Evolutionary conservation across 192 early-diverging fungal species (phyloP).

Genomic region (Linnemannia hyalina): DNA sequence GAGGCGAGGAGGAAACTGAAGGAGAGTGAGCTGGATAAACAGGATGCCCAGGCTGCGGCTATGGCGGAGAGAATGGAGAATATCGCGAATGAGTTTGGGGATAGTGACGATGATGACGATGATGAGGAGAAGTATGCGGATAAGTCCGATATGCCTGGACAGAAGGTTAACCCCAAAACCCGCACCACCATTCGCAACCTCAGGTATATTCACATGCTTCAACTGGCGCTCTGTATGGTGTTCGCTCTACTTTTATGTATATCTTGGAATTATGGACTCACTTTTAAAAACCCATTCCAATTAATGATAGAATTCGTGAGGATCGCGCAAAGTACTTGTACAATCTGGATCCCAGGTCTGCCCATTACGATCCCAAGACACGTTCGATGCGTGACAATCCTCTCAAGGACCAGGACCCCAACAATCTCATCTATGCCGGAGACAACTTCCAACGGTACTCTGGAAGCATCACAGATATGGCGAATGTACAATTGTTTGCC

Average conservation of each 20-base stretch:
- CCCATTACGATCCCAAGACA: slow-evolving; percentile 99
- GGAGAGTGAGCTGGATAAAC: slow-evolving; percentile 80
- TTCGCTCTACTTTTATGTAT: neutral
- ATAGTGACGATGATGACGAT: slow-evolving; percentile 83
- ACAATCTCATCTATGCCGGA: slow-evolving; percentile 74
- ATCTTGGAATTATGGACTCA: neutral
- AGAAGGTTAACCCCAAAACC: slow-evolving; percentile 89
- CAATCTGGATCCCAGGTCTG: slow-evolving; percentile 95
- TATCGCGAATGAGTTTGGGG: slow-evolving; percentile 62
- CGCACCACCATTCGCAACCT: slow-evolving; percentile 96
- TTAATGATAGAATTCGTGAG: slow-evolving; percentile 85
- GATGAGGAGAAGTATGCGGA: slow-evolving; percentile 95
- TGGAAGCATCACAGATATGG: slow-evolving; percentile 86
- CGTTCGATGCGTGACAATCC: slow-evolving; percentile 99
- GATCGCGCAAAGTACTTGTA: slow-evolving; percentile 99
- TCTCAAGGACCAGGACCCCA: slow-evolving; percentile 74
- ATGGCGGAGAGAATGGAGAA: slow-evolving; percentile 67
- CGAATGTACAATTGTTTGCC: slow-evolving; percentile 90
- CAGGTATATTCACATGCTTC: slow-evolving; percentile 60
- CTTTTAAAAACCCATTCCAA: neutral
- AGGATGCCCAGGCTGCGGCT: slow-evolving; percentile 63
- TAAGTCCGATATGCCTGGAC: slow-evolving; percentile 85
- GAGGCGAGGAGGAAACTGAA: slow-evolving; percentile 86
- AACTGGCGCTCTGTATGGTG: neutral
- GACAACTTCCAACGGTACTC: slow-evolving; percentile 96